Conservation (phyloP, 1,139 yeast genomes). For the Pichia sp. region DNA sequence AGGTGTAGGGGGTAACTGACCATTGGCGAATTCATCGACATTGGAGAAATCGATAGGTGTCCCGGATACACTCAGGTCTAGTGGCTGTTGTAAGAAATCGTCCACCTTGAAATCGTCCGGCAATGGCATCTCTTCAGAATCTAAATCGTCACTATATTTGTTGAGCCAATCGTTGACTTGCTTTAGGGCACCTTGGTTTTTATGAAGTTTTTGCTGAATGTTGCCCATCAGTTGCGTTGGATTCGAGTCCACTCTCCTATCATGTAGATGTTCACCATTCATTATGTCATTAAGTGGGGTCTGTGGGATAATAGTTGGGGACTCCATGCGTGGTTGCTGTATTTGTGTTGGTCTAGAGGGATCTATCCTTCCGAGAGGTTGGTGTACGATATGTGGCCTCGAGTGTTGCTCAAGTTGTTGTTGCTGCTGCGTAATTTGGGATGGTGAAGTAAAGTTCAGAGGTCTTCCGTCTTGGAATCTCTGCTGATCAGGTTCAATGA, state of each 20-base stretch:
- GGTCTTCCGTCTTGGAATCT: background rate
- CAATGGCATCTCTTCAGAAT: constrained; percentile 13
- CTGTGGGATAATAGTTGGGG: too few species aligned
- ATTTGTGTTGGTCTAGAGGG: too few species aligned
- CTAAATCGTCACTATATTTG: constrained; percentile 25
- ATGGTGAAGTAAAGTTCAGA: constrained; percentile 3
- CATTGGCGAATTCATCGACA: constrained; percentile 10
- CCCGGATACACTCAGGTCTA: constrained; percentile 15
- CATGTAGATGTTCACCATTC: too few species aligned
- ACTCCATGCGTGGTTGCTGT: too few species aligned
- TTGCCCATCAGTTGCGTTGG: constrained; percentile 20
- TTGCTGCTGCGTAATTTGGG: background rate
- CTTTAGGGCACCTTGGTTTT: constrained; percentile 48
- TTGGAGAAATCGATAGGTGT: constrained; percentile 11
- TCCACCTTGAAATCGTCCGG: constrained; percentile 27
- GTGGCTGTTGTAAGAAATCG: constrained; percentile 27
- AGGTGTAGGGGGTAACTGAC: constrained; percentile 8
- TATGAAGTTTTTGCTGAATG: constrained; percentile 32
- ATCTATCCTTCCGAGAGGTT: too few species aligned
- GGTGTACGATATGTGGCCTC: too few species aligned
- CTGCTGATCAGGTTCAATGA: background rate
- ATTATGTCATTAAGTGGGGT: too few species aligned
- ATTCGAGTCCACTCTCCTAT: too few species aligned
- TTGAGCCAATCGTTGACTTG: constrained; percentile 57
- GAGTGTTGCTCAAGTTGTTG: background rate